Evolutionary conservation across 2,329 filamentous ascomycete genomes (phyloP), one percentile per base, ranked within the genome.

Genomic region (Ophiostoma tasmaniense): DNA sequence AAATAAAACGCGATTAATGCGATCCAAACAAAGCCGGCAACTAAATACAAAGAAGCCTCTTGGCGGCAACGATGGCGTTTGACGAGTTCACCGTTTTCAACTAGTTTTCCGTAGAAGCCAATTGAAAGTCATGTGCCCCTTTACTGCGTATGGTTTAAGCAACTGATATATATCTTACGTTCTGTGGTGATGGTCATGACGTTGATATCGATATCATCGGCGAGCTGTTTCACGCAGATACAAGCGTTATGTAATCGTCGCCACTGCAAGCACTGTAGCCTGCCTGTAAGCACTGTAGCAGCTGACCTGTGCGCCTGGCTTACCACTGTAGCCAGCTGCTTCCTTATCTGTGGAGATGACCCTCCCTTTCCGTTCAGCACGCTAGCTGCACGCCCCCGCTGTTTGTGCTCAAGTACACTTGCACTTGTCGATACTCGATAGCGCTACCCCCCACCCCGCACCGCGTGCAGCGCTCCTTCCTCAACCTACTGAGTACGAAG

Each of bases 321-420:
- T n/a, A 55, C 37, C 14, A 45, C 42, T 45, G 42, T 45, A 66
- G 64, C 67, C 28, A 62, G 28, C 30, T 30, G 52, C 42, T 39
- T 64, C 59, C 42, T 69, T 69, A 69, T 69, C 68, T 69, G 64
- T 64, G 64, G 68, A 67, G 67, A 62, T 45, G 25, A 64, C 22
- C 50, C 14, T 25, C 20, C 20, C 5, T 33, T n/a, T 20, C 37
- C 22, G 13, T 7, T 30, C 22, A 66, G 64, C 30, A n/a, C 59
- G 42, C 68, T 65, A 67, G 55, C 42, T 42, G 59, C 68, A 69
- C 66, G 22, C 68, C 68, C 50, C 65, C 10, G 4, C 22, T 42
- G 59, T 8, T 42, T 11, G 30, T n/a, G 17, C 28, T n/a, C 30
- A 59, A 61, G 30, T 61, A 25, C 55, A 61, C 55, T 59, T 59